A percentile compares a stretch with the other conserved stretches of the same genome.
Evolutionary conservation across 2,329 filamentous ascomycete species (phyloP).

Genomic region (Pseudocercospora fuligena): DNA sequence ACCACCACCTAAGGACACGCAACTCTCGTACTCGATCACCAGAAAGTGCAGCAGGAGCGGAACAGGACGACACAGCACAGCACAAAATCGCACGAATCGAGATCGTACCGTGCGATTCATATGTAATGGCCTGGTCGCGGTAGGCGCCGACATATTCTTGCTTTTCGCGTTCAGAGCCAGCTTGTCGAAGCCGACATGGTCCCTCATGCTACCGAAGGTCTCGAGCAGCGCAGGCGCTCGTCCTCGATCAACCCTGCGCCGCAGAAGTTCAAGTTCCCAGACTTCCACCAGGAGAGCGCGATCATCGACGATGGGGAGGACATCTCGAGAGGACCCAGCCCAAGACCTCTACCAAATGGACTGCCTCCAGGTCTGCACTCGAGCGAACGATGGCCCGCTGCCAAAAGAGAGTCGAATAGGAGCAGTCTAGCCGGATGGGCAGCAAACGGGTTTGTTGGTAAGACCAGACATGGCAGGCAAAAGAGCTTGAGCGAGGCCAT

Average conservation of each 20-base stretch:
- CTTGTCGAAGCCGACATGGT: conserved; percentile 27
- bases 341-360: conserved; percentile 39
- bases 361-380: conserved; percentile 43
- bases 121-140: conserved; percentile 16
- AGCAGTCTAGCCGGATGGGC: conserved; percentile 53
- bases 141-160: background rate
- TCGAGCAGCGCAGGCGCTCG: conserved; percentile 34
- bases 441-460: conserved; percentile 44
- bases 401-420: conserved; percentile 44
- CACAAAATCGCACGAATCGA: background rate
- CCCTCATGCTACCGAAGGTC: conserved; percentile 33
- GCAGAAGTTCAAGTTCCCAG: conserved; percentile 48
- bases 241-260: conserved; percentile 31
- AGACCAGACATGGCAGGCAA: conserved; percentile 67
- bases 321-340: conserved; percentile 35
- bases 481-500: conserved; percentile 92
- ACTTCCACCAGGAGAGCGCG: conserved; percentile 45
- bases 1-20: background rate
- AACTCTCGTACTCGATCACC: background rate
- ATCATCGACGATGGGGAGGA: conserved; percentile 30
- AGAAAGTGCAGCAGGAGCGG: background rate
- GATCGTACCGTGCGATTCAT: background rate
- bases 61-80: background rate
- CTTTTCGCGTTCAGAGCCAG: background rate
- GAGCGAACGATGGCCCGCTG: conserved; percentile 66